Conservation (phyloP, 345 rosid genomes). For the Theobroma cacao region DNA sequence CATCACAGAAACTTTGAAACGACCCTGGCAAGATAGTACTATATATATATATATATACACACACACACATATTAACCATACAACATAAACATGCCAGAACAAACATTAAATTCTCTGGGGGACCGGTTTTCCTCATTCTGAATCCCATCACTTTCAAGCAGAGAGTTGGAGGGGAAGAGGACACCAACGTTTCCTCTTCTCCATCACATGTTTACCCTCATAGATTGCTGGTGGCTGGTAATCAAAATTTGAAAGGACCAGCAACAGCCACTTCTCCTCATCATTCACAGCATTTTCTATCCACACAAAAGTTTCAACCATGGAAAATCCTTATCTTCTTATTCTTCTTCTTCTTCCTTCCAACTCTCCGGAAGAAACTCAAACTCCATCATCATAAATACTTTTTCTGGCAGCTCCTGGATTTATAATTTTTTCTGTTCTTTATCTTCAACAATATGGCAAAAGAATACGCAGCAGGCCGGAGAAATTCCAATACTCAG, state of each 20-base stretch:
- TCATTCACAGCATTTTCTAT: background rate
- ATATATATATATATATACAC: too few relatives aligned
- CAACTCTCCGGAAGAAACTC: background rate
- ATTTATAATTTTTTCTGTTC: background rate
- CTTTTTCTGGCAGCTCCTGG: background rate
- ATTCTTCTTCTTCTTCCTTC: background rate
- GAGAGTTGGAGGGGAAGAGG: background rate
- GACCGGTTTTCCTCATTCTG: background rate
- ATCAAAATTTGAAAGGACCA: constrained; percentile 26
- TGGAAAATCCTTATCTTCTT: constrained; percentile 19
- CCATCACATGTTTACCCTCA: constrained; percentile 31
- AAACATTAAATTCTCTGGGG: background rate
- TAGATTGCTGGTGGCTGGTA: constrained; percentile 6
- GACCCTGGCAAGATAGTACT: too few relatives aligned
- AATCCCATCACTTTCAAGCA: background rate
- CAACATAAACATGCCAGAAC: background rate
- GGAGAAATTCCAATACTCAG: constrained; percentile 65
- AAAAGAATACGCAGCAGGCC: constrained; percentile 36
- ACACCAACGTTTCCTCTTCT: constrained; percentile 28
- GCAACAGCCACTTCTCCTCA: constrained; percentile 7
- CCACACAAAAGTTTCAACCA: constrained; percentile 19
- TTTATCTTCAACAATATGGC: constrained; percentile 32
- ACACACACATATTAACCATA: too few relatives aligned
- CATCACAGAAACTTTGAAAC: background rate
- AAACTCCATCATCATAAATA: background rate